phyloP scores from a whole-genome alignment of 225 moss, liverwort and hornwort species.

The Asterella californica region DNA sequence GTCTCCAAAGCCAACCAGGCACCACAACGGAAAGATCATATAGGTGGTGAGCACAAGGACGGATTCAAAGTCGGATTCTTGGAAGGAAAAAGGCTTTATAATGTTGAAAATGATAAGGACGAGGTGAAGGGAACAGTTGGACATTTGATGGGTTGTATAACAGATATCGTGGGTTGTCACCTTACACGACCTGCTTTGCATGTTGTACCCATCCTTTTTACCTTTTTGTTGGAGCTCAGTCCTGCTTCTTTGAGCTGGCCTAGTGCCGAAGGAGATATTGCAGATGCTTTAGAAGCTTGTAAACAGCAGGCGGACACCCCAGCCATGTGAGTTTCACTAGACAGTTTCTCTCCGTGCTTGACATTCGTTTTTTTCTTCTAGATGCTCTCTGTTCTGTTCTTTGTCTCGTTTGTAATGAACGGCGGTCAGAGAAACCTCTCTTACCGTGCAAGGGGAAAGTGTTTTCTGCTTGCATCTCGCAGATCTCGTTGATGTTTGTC shows the following conservation, averaged over 20 bases:
- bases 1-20: constrained; percentile 16
- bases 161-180: constrained; percentile 51
- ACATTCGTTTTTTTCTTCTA: background rate
- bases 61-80: constrained; percentile 43
- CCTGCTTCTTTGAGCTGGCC: constrained; percentile 51
- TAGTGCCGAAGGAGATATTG: constrained; percentile 50
- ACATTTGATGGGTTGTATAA: constrained; percentile 46
- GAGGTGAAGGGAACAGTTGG: constrained; percentile 30
- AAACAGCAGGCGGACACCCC: constrained; percentile 25
- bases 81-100: constrained; percentile 34
- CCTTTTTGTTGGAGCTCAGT: constrained; percentile 30
- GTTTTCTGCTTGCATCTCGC: background rate
- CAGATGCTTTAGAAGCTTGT: constrained; percentile 44
- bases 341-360: background rate
- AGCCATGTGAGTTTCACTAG: constrained; percentile 28
- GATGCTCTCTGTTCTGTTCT: background rate
- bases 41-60: constrained; percentile 2
- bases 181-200: constrained; percentile 20
- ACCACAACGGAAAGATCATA: background rate
- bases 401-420: background rate
- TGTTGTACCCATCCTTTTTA: constrained; percentile 14
- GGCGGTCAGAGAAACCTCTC: background rate
- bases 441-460: background rate
- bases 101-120: constrained; percentile 13
- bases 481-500: too few species aligned